These are phyloP conservation scores for Blastomyces parvus DNA, from an alignment of 2,329 filamentous ascomycete species.

Conservation along the genomic window DNA sequence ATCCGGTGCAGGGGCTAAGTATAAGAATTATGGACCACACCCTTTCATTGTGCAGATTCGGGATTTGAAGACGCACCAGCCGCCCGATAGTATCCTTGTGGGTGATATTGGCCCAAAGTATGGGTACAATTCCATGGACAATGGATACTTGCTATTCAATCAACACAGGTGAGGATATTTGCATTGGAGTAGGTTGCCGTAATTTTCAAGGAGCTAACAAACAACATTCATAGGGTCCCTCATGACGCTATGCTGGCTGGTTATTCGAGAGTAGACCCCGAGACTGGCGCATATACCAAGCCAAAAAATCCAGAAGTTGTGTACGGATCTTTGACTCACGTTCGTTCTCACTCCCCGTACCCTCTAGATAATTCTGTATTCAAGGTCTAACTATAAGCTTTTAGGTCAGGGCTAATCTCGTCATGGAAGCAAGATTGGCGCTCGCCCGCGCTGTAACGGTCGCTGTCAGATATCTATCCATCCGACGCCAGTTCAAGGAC, in stretches of 20 bases:
- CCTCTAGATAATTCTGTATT: background rate
- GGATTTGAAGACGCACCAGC: constrained; percentile 14
- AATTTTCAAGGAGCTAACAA: background rate
- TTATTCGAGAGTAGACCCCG: constrained; percentile 14
- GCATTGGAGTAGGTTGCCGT: background rate
- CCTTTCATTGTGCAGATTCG: constrained; percentile 42
- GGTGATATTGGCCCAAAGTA: constrained; percentile 15
- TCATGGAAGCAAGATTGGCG: constrained; percentile 42
- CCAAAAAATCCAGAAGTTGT: constrained; percentile 14
- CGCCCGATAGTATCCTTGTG: constrained; percentile 12
- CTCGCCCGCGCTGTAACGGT: constrained; percentile 46
- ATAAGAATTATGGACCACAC: constrained; percentile 36
- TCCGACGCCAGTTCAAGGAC: constrained; percentile 43
- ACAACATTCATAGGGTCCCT: constrained; percentile 8
- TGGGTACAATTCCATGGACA: constrained; percentile 15
- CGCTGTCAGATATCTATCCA: constrained; percentile 42
- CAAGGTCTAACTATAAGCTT: background rate
- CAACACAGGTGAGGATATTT: constrained; percentile 10
- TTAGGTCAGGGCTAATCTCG: constrained; percentile 22
- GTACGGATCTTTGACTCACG: constrained; percentile 14
- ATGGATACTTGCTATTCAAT: constrained; percentile 16
- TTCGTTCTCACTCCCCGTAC: background rate
- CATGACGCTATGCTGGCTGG: constrained; percentile 14
- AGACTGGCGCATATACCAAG: constrained; percentile 14
- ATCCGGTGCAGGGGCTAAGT: constrained; percentile 18